Evolutionary conservation across 192 early-diverging fungal species (phyloP).

Genomic region (Backusella australiensis): DNA sequence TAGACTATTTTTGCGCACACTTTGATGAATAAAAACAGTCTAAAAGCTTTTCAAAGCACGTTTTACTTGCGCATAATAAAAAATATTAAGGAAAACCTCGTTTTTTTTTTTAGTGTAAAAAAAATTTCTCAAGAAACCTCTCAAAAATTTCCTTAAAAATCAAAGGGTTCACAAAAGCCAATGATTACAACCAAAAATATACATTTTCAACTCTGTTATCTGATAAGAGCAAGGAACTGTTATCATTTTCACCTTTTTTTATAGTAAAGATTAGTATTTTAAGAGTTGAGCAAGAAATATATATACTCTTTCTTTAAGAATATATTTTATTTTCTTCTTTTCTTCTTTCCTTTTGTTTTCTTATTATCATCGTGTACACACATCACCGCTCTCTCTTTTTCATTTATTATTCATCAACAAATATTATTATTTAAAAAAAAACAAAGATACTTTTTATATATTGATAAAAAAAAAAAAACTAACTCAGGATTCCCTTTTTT

Average conservation of each 20-base stretch:
- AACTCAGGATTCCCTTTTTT: background rate
- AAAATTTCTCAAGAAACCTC: background rate
- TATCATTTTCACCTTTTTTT: background rate
- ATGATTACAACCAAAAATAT: background rate
- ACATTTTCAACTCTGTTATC: background rate
- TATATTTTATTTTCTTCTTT: background rate
- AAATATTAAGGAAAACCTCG: background rate
- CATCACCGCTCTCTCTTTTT: background rate
- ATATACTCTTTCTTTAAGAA: background rate
- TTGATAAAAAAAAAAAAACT: background rate
- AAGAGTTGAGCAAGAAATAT: background rate
- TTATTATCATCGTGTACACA: background rate
- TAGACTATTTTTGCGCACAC: background rate
- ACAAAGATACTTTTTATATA: background rate
- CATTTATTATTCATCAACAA: background rate
- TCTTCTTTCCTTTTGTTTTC: background rate
- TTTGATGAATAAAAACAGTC: background rate
- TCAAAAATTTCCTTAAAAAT: background rate
- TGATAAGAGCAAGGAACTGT: background rate
- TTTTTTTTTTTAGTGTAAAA: background rate
- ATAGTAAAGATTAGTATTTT: slow-evolving; percentile 1
- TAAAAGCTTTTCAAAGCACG: background rate
- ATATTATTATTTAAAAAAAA: background rate
- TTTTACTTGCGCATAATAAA: background rate
- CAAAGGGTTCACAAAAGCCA: background rate